Base-by-base conservation (phyloP, 768 basidiomycete species). In the Amanita muscaria region DNA sequence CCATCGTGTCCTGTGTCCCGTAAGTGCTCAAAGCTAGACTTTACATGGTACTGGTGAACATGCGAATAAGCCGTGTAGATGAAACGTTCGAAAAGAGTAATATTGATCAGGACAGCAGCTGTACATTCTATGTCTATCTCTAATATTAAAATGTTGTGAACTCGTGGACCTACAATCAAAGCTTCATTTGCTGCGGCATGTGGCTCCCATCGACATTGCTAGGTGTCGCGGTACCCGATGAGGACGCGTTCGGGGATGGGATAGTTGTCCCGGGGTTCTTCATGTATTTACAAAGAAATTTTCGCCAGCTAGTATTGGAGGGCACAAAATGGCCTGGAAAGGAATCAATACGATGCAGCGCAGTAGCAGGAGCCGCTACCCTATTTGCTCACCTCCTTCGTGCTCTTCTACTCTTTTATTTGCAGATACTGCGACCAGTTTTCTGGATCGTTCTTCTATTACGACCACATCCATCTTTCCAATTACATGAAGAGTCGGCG, bases 391-490 rank as follows among this genome's bases (percentile, higher is more conserved):
- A 88, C 89, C 89, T 42, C 89, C 89, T 19, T 79, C 77, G 46
- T 92, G 89, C 51, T 71, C 72, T 56, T 87, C 87, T 7, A 91
- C 73, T 9, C 88, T 72, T 23, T 69, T 68, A 36, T 73, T 72
- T 2, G 57, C 54, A 22, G 83, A 82, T 8, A 74, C 61, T 5
- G 69, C 66, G 12, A 86, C 59, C 4, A 90, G 63, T 12, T 59
- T 56, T 48, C 68, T 69, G 0, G 85, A 76, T 24, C 88, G 74
- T 55, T 88, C 85, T 57, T 76, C 73, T 9, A 72, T 58, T 9
- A 92, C 83, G 18, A 93, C 72, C 9, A 85, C 72, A 51, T 92
- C 89, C 30, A 68, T 85, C 52, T 64, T 70, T n/a, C 89, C 89
- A 6, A 88, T 60, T 12, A 91, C 68, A 56, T 90, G 88, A 16